Conservation (phyloP, 2,329 filamentous ascomycete genomes). For the Niveomyces coronatus region DNA sequence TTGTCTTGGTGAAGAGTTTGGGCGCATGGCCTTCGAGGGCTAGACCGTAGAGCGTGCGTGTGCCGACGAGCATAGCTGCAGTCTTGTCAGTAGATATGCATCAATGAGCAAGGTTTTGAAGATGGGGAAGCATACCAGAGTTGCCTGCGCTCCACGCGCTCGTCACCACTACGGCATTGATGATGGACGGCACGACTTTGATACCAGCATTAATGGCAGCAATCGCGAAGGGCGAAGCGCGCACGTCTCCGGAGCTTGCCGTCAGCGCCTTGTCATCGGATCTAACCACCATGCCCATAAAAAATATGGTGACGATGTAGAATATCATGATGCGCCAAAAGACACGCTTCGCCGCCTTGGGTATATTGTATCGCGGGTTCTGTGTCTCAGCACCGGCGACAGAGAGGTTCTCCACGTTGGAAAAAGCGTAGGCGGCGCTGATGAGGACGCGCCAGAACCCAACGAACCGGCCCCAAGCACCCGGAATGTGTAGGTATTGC, state of each 20-base stretch:
- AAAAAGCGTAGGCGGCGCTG: slow-evolving; percentile 35
- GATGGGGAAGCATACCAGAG: slow-evolving; percentile 6
- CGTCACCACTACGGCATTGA: slow-evolving; percentile 37
- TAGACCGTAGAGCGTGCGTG: slow-evolving; percentile 53
- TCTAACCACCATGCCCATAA: slow-evolving; percentile 39
- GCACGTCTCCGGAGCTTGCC: slow-evolving; percentile 27
- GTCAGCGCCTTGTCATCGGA: slow-evolving; percentile 24
- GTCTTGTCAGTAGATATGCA: background rate
- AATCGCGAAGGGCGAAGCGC: slow-evolving; percentile 40
- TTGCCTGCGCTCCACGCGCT: slow-evolving; percentile 14
- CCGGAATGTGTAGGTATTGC: slow-evolving; percentile 35
- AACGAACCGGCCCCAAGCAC: slow-evolving; percentile 40
- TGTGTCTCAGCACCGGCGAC: slow-evolving; percentile 41
- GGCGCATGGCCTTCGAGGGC: slow-evolving; percentile 53
- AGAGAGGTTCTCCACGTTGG: slow-evolving; percentile 42
- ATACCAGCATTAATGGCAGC: slow-evolving; percentile 41
- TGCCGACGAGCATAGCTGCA: slow-evolving; percentile 25
- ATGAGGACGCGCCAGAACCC: slow-evolving; percentile 24
- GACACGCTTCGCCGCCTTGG: slow-evolving; percentile 41
- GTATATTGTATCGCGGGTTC: slow-evolving; percentile 38
- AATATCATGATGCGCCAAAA: slow-evolving; percentile 45
- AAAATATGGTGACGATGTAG: slow-evolving; percentile 41
- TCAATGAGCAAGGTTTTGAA: background rate
- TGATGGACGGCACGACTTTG: slow-evolving; percentile 38
- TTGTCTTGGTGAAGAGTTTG: slow-evolving; percentile 42